These are phyloP conservation scores for Botrytis pseudocinerea DNA, from an alignment of 2,329 filamentous ascomycete species.

Conservation along the genomic window DNA sequence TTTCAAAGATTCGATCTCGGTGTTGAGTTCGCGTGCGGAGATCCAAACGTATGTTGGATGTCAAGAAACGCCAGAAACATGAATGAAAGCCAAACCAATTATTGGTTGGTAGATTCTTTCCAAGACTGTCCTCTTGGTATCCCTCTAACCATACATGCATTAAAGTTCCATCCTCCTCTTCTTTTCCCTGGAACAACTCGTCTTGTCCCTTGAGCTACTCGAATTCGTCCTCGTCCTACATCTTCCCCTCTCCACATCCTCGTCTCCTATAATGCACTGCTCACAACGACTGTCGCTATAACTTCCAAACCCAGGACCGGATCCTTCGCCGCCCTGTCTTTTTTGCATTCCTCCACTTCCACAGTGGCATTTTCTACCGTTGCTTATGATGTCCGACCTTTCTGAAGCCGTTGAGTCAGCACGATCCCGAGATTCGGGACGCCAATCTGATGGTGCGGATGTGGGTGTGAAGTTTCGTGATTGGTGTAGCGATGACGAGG, in stretches of 20 bases:
- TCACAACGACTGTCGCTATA: not conserved
- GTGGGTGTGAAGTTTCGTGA: slow-evolving; percentile 3
- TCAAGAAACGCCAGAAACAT: not conserved
- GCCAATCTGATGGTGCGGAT: slow-evolving; percentile 16
- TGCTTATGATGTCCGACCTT: not conserved
- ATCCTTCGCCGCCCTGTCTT: not conserved
- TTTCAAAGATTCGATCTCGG: not conserved
- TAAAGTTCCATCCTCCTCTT: slow-evolving; percentile 4
- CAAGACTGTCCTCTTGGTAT: not conserved
- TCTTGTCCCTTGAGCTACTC: slow-evolving; percentile 9
- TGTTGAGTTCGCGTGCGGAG: not conserved
- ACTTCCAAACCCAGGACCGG: not conserved
- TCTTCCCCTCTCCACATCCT: slow-evolving; percentile 11
- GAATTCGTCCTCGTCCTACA: slow-evolving; percentile 17
- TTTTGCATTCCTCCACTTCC: not conserved
- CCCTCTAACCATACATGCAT: not conserved
- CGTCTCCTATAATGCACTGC: not conserved
- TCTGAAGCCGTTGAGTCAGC: not conserved
- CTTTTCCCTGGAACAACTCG: slow-evolving; percentile 8
- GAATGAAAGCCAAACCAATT: not conserved
- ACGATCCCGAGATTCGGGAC: not conserved
- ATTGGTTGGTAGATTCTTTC: not conserved
- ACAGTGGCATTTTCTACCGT: not conserved
- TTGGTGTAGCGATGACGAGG: not conserved
- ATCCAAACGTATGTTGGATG: not conserved